Conservation (phyloP, 257 asterid species). For the Cinchona pubescens region DNA sequence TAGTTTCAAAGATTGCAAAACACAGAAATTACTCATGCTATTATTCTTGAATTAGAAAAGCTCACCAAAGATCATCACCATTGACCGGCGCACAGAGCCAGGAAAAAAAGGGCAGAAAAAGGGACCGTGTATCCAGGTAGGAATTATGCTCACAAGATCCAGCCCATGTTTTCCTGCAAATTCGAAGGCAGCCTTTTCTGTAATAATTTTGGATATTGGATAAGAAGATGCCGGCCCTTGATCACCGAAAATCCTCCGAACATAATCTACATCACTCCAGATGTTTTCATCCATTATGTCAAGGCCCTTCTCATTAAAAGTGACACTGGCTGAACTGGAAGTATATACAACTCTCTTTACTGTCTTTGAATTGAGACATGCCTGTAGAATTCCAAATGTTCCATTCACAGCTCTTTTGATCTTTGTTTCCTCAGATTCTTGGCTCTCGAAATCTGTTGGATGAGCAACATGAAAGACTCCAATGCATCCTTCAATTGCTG, state of each 20-base stretch:
- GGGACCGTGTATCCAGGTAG: conserved; percentile 60
- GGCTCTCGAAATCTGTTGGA: conserved; percentile 48
- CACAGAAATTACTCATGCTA: not conserved
- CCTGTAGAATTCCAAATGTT: conserved; percentile 35
- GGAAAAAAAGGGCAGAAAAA: conserved; percentile 48
- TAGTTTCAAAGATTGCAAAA: not conserved
- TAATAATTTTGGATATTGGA: conserved; percentile 45
- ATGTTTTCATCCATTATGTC: conserved; percentile 32
- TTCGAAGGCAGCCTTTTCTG: conserved; percentile 53
- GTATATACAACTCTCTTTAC: conserved; percentile 51
- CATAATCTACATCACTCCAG: conserved; percentile 42
- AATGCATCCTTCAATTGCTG: conserved; percentile 56
- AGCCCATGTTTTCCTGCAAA: conserved; percentile 45
- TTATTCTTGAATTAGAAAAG: not conserved
- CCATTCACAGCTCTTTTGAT: conserved; percentile 28
- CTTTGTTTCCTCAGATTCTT: conserved; percentile 45
- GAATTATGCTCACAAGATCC: conserved; percentile 45
- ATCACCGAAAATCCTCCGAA: not conserved
- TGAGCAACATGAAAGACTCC: conserved; percentile 78
- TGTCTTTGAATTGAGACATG: conserved; percentile 48
- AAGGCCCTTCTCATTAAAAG: not conserved
- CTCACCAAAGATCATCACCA: conserved; percentile 49
- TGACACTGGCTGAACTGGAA: conserved; percentile 27
- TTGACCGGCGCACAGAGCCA: conserved; percentile 31
- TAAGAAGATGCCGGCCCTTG: conserved; percentile 29